These are phyloP conservation scores for Mrakia blollopis DNA, from an alignment of 768 basidiomycete species.

Conservation along the genomic window DNA sequence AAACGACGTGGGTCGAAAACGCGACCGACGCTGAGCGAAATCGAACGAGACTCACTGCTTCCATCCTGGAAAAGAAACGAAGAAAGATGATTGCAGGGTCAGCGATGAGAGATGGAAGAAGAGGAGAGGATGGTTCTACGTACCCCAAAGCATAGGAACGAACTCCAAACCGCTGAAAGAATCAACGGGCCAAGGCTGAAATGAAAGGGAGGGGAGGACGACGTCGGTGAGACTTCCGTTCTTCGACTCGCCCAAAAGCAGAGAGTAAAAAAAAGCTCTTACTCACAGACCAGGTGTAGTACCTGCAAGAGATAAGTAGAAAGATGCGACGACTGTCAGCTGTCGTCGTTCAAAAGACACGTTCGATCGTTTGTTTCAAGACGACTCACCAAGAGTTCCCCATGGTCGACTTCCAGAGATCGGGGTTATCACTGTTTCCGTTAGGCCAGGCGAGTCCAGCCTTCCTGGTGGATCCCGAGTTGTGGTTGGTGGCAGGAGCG, in stretches of 20 bases:
- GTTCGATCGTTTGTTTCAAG: background rate
- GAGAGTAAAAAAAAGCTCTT: background rate
- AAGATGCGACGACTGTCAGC: background rate
- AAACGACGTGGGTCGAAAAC: no score
- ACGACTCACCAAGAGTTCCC: conserved; percentile 30
- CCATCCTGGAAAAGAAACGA: conserved; percentile 3
- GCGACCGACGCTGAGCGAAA: no score
- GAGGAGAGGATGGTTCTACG: background rate
- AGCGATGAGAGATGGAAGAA: background rate
- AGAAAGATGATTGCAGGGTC: background rate
- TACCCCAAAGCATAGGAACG: conserved; percentile 31
- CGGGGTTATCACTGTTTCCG: conserved; percentile 26
- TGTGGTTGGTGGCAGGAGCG: background rate
- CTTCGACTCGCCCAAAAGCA: background rate
- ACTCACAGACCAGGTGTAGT: conserved; percentile 32
- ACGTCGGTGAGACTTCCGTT: background rate
- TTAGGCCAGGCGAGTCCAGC: conserved; percentile 32
- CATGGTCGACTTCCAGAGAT: conserved; percentile 15
- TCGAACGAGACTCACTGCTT: conserved; percentile 18
- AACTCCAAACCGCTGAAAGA: conserved; percentile 21
- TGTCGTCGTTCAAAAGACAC: background rate
- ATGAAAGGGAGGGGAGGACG: background rate
- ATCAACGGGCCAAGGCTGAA: conserved; percentile 28
- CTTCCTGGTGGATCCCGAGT: conserved; percentile 20
- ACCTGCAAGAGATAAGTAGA: conserved; percentile 10